Conservation (phyloP, 768 basidiomycete species). For the Pulveroboletus sp. region DNA sequence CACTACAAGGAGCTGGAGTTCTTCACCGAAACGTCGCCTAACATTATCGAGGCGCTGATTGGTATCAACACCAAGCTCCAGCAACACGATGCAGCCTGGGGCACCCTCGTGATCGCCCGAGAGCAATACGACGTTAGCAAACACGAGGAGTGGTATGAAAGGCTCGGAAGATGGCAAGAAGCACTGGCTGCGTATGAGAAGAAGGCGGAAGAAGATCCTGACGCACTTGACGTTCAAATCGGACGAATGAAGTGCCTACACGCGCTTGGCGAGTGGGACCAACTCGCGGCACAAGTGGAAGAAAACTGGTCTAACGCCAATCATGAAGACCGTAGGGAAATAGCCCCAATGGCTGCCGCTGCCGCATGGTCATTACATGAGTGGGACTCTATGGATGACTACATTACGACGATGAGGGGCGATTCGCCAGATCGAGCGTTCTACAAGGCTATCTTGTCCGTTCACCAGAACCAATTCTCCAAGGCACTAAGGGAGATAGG, state of each 20-base stretch:
- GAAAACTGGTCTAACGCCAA: constrained; percentile 82
- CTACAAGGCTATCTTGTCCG: constrained; percentile 92
- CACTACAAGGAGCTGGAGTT: constrained; percentile 99
- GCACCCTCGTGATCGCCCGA: constrained; percentile 84
- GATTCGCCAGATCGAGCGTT: constrained; percentile 94
- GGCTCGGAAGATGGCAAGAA: constrained; percentile 94
- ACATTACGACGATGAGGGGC: constrained; percentile 86
- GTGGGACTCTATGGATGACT: constrained; percentile 98
- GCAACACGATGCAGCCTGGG: constrained; percentile 97
- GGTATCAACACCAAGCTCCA: constrained; percentile 95
- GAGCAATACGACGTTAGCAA: constrained; percentile 87
- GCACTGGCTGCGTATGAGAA: constrained; percentile 83
- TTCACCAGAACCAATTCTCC: constrained; percentile 94
- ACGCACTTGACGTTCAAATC: constrained; percentile 70
- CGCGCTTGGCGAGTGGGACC: constrained; percentile 97
- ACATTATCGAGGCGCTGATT: constrained; percentile 91
- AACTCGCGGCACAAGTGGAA: constrained; percentile 78
- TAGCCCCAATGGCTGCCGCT: constrained; percentile 95
- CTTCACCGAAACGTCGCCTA: constrained; percentile 85
- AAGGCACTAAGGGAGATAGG: constrained; percentile 88
- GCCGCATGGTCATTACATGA: constrained; percentile 96
- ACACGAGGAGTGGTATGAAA: constrained; percentile 98
- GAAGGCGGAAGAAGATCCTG: constrained; percentile 70
- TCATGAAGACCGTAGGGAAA: constrained; percentile 81
- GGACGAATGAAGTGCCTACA: constrained; percentile 96